Conservation (phyloP, 352 stramenopile species). For the Aphanomyces euteiches region DNA sequence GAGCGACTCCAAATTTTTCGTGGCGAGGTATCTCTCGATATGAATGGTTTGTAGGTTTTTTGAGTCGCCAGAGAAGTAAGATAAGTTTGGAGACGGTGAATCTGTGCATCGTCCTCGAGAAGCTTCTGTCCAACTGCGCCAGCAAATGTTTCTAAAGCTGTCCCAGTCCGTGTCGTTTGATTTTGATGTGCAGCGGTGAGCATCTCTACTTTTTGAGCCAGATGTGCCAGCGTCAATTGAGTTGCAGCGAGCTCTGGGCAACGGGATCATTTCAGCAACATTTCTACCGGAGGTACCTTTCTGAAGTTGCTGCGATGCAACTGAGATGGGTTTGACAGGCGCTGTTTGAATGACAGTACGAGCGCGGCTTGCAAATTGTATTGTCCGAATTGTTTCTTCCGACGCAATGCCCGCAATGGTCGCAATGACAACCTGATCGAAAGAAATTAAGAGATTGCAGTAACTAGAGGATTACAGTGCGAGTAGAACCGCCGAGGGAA, state of each 20-base stretch:
- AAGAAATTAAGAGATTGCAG: too few relatives aligned
- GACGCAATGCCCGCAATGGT: slow-evolving; percentile 46
- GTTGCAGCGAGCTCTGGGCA: background rate
- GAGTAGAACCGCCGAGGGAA: slow-evolving; percentile 81
- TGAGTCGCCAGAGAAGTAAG: background rate
- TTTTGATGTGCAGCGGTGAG: slow-evolving; percentile 56
- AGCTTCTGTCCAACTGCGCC: background rate
- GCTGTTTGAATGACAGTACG: slow-evolving; percentile 68
- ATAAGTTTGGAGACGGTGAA: background rate
- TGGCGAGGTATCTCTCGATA: background rate
- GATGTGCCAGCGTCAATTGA: background rate
- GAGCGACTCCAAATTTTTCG: background rate
- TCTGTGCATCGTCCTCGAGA: background rate
- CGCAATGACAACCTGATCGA: slow-evolving; percentile 44
- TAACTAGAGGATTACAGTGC: slow-evolving; percentile 48
- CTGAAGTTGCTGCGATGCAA: slow-evolving; percentile 33
- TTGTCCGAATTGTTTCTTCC: slow-evolving; percentile 71
- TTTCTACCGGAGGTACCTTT: slow-evolving; percentile 4
- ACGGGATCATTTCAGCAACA: background rate
- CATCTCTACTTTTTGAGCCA: slow-evolving; percentile 33
- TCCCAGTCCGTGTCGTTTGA: slow-evolving; percentile 54
- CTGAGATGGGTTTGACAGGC: slow-evolving; percentile 51
- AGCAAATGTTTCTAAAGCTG: background rate
- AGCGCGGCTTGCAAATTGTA: slow-evolving; percentile 73
- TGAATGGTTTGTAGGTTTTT: background rate